A percentile compares a stretch with the other conserved stretches of the same genome.
Conservation (phyloP, 805 yeast genomes). For the Allodekkera sacchari region DNA sequence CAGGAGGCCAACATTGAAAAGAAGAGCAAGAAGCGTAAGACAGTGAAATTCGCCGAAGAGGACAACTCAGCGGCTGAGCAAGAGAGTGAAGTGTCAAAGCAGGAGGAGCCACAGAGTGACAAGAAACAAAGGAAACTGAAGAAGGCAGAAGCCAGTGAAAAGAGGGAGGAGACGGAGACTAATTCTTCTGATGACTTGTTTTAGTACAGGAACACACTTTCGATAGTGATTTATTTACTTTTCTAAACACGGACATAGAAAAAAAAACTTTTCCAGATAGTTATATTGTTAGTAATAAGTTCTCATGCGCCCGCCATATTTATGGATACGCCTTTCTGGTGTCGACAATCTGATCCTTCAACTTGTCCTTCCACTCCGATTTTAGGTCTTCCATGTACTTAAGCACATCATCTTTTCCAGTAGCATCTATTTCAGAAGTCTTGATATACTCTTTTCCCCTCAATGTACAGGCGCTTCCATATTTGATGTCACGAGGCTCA, state of each 20-base stretch:
- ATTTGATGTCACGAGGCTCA: constrained; percentile 39
- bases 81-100: constrained; percentile 66
- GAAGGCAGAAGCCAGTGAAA: constrained; percentile 57
- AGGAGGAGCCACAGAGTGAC: constrained; percentile 65
- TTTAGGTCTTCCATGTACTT: constrained; percentile 50
- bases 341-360: constrained; percentile 57
- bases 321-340: constrained; percentile 18
- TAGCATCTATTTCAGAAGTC: constrained; percentile 44
- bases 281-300: too few relatives aligned
- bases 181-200: constrained; percentile 19
- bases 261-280: not conserved
- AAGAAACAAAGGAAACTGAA: constrained; percentile 68
- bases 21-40: constrained; percentile 65
- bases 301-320: not conserved
- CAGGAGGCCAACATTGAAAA: constrained; percentile 73
- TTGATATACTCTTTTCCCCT: constrained; percentile 60
- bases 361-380: constrained; percentile 64
- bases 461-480: constrained; percentile 65
- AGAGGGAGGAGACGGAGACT: constrained; percentile 23
- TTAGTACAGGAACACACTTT: too few relatives aligned
- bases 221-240: too few relatives aligned
- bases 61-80: constrained; percentile 30
- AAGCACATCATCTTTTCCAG: constrained; percentile 63
- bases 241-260: not conserved
- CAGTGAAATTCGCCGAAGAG: constrained; percentile 58